Conservation (phyloP, 257 asterid genomes). For the Solanum ahanhuiri region DNA sequence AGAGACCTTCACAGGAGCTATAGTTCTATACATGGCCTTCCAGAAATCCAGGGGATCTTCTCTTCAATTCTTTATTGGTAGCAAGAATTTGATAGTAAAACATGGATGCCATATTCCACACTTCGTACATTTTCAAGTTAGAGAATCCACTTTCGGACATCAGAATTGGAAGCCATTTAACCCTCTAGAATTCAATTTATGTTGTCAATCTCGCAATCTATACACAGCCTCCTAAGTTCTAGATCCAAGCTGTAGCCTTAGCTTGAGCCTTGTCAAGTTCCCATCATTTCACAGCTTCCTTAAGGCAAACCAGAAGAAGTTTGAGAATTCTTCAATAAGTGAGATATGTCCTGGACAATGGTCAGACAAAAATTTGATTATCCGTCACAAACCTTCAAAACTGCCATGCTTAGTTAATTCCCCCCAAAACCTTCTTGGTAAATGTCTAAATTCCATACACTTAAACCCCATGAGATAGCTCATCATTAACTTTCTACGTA, state of each 20-base stretch:
- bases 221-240: neutral
- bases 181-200: neutral
- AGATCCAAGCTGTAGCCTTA: neutral
- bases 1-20: neutral
- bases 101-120: neutral
- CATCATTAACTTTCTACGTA: neutral
- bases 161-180: neutral
- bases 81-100: neutral
- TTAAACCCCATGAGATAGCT: neutral
- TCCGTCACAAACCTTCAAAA: neutral
- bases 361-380: neutral
- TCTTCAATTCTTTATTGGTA: neutral
- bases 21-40: neutral
- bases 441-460: neutral
- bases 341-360: neutral
- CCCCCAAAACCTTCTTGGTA: neutral
- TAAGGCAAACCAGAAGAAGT: neutral
- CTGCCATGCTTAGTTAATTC: neutral
- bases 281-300: neutral
- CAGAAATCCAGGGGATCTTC: neutral
- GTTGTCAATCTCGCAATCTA: neutral
- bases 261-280: neutral
- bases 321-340: neutral
- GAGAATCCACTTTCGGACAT: neutral
- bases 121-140: neutral